Base-by-base conservation (phyloP, 192 early-diverging fungal species). In the Coemansia aciculifera region DNA sequence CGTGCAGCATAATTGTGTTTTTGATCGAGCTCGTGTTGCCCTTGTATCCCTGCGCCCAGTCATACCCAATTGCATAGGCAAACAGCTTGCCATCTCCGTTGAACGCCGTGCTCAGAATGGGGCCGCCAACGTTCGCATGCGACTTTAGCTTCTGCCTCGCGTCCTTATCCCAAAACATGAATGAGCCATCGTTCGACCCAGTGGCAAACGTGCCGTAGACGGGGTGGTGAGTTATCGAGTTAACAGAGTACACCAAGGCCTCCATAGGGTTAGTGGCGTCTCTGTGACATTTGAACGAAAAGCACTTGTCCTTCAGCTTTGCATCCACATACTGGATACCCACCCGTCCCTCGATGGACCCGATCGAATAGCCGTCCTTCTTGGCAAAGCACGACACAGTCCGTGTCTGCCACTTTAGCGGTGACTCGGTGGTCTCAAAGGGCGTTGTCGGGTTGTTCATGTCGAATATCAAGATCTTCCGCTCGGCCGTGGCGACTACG, bases 131-230 rank as follows among this genome's bases (percentile, higher is more conserved):
- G 24, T 88, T 87, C 36, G 78, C 54, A 73, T 93, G 90, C 17
- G 75, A 66, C 83, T 96, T 96, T 63, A 97, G 86, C 62, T 91
- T 88, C 63, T 91, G 90, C 72, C 90, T 90, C 19, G 93, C 89
- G 72, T 94, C 93, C 79, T 96, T 97, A 81, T 98, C 97, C 97
- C 97, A 98, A 73, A 97, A 95, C 46, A 87, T 80, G 54, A 94
- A 89, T 29, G 87, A 85, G 27, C 95, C 95, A 76, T 98, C 95
- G 19, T 91, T 84, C 31, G 94, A 93, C 3, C 88, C 88, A 13
- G 95, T 95, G 19, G 90, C 87, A 72, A 97, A 95, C 12, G 97
- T 97, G 36, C 94, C 93, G 75, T 93, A 90, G 2, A 66, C 66
- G 17, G 74, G 79, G 43, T 82, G 79, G 34, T 72, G 74, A n/a